Evolutionary conservation across 2,329 filamentous ascomycete species (phyloP), one percentile per base, ranked within the genome.

Genomic region (Zymoseptoria pseudotritici): DNA sequence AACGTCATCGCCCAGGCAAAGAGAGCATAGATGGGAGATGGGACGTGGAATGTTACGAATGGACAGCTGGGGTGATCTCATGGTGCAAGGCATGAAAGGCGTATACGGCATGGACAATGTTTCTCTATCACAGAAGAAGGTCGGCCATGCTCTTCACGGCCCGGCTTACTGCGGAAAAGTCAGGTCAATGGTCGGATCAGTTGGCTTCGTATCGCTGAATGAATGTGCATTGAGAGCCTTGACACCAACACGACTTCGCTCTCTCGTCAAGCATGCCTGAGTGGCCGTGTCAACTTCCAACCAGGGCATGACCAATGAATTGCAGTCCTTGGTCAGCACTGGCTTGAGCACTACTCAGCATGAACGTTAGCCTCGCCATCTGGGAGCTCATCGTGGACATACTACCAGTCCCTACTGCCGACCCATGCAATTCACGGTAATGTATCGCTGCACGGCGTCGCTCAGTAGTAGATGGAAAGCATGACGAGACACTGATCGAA

Each of bases 1-100:
- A 87, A 90, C 75, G 90, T 99, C 80, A 99, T 99, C 78, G 91
- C 93, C 75, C 94, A 97, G 84, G 88, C 92, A 77, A 92, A 93
- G 81, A 84, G 87, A 77, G 82, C 85, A 46, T 46, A 66, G 86
- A 80, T 79, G 86, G 87, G 81, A 88, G 87, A 83, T 52, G 58
- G 69, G 53, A 29, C 26, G 26, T 29, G 26, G 26, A 53, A 24
- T 60, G 36, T 31, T 55, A 55, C 54, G 54, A 46, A 46, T n/a
- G 54, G 22, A 51, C 11, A 53, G 42, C 59, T 2, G 36, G 57
- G 56, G 46, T 50, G 51, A 51, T 61, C 26, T 29, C 54, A 61
- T 56, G 57, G 57, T 60, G 57, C 61, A 61, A 51, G 64, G 62
- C 63, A 65, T 66, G 60, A 54, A 62, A 63, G 60, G 58, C 58